Base-by-base conservation (phyloP, 2,329 filamentous ascomycete species). In the Venturia nashicola region DNA sequence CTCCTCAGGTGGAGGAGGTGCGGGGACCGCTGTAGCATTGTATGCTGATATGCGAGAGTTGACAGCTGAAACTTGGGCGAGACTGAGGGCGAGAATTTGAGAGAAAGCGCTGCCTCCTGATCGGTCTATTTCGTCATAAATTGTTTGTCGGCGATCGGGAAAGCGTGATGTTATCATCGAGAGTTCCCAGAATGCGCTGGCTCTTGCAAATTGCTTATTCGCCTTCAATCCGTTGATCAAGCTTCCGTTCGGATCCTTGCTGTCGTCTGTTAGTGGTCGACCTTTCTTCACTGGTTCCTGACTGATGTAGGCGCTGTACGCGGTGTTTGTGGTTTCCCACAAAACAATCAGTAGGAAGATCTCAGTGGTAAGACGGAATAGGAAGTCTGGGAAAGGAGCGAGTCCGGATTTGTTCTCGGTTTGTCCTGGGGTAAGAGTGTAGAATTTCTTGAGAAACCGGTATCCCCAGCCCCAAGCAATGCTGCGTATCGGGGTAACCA, bases 101-200 rank as follows among this genome's bases (percentile, higher is more conserved):
- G 86, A 85, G 90, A 91, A 96, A 68, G 89, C 87, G 0, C 90
- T 83, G 0, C 88, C 90, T 55, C 87, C 88, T 63, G 85, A 84
- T 66, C 91, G 88, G 68, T 96, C 90, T 66, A 96, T 89, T 69
- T 97, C 93, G 65, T 86, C 85, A 74, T 90, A 97, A 64, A 97
- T 90, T 23, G 85, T 84, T 73, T 88, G 89, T 62, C 93, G 84
- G 42, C 91, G 86, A n/a, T 85, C 81, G 18, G 86, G 81, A 67
- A 89, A 92, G 63, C 85, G 82, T 64, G 88, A 83, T 44, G 89
- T 86, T 68, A 97, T 96, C 64, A 90, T 81, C 39, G 86, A 85
- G 36, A 97, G 79, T 72, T 97, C 93, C 92, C 92, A 96, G 74
- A 96, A 88, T 18, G 93, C 92, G 73, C 95, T 96, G 0, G 85